A percentile compares a stretch with the other conserved stretches of the same genome.
Evolutionary conservation across 257 asterid genomes (phyloP).

Genomic region (Agastache rugosa): DNA sequence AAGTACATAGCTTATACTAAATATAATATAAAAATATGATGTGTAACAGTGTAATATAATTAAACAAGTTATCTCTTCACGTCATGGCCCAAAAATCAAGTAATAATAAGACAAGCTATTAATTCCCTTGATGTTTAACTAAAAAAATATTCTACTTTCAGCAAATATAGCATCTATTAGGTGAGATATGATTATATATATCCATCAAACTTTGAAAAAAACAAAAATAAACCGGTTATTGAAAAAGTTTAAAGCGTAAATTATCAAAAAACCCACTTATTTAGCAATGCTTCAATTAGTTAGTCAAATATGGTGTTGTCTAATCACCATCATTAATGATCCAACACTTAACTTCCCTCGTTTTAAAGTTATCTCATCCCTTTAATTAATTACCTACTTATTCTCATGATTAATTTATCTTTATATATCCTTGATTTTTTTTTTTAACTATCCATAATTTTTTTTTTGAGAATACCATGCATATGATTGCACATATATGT

Average conservation of each 20-base stretch:
- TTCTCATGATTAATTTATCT: slow-evolving; percentile 15
- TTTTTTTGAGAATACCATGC: no score
- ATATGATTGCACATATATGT: no score
- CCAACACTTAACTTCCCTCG: slow-evolving; percentile 26
- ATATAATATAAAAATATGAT: neutral
- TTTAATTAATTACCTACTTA: neutral
- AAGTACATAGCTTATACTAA: no score
- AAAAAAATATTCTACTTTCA: neutral
- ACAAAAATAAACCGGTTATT: slow-evolving; percentile 16
- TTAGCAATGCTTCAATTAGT: slow-evolving; percentile 38
- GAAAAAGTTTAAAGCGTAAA: neutral
- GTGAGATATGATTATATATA: slow-evolving; percentile 26
- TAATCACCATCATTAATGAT: slow-evolving; percentile 29
- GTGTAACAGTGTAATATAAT: neutral
- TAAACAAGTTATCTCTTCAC: neutral
- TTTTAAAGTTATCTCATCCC: slow-evolving; percentile 34
- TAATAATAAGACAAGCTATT: neutral
- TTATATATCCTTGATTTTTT: neutral
- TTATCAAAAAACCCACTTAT: slow-evolving; percentile 36
- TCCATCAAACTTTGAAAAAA: slow-evolving; percentile 27
- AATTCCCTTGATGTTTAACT: slow-evolving; percentile 17
- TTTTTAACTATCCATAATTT: neutral
- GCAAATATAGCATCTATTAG: slow-evolving; percentile 25
- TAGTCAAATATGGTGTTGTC: slow-evolving; percentile 37
- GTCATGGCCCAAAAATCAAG: slow-evolving; percentile 10